These are phyloP conservation scores for Pistacia atlantica DNA, from an alignment of 345 rosid genomes.

Conservation along the genomic window DNA sequence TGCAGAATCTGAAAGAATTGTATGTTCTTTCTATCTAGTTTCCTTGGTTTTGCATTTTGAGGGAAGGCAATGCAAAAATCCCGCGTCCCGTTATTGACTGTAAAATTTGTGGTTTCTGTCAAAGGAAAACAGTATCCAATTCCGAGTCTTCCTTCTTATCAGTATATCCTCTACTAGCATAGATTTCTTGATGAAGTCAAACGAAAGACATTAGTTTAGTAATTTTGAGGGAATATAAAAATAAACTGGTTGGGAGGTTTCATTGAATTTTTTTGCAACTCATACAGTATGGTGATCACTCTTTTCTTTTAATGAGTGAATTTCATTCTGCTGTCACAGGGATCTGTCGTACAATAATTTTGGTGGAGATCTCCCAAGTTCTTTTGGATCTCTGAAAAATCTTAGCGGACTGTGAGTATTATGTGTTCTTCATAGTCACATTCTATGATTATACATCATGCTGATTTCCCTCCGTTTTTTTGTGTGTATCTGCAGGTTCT, in stretches of 20 bases:
- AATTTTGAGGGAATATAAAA: not conserved
- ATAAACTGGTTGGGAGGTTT: not conserved
- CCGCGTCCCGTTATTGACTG: not conserved
- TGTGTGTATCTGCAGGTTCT: slow-evolving; percentile 51
- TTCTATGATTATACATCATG: slow-evolving; percentile 3
- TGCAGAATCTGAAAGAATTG: slow-evolving; percentile 72
- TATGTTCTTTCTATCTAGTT: slow-evolving; percentile 34
- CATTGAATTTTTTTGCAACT: not conserved
- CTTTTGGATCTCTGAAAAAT: slow-evolving; percentile 69
- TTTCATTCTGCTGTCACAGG: slow-evolving; percentile 42
- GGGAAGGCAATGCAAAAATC: not conserved
- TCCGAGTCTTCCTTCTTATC: not conserved
- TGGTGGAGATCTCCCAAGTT: slow-evolving; percentile 85
- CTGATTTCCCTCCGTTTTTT: not conserved
- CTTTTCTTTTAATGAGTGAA: not conserved
- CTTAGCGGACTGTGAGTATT: slow-evolving; percentile 71
- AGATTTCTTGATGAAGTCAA: not conserved
- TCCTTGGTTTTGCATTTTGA: slow-evolving; percentile 8
- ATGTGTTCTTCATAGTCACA: not conserved
- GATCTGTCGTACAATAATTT: slow-evolving; percentile 85
- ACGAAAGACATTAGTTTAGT: not conserved
- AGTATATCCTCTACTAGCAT: too few relatives aligned
- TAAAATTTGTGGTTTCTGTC: not conserved
- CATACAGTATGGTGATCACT: slow-evolving; percentile 6
- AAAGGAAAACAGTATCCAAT: slow-evolving; percentile 6